Evolutionary conservation across 2,329 filamentous ascomycete genomes (phyloP), one percentile per base, ranked within the genome.

Genomic region (Penicillium sp.): DNA sequence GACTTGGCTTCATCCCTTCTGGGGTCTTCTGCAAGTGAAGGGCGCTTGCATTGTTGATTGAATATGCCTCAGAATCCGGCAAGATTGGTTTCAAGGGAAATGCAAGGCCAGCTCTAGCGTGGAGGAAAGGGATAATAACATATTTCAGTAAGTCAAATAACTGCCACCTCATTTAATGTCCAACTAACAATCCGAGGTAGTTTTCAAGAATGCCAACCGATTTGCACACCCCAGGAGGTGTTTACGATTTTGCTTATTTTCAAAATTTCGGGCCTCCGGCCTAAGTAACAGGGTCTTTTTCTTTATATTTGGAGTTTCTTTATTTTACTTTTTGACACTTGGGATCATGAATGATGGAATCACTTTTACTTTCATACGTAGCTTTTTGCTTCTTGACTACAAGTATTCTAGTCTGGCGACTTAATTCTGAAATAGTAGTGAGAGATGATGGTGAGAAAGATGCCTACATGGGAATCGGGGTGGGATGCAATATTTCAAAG

Each of bases 101-200:
- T 56, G 28, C 48, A 48, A 63, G 55, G 60, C 59, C 55, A 57
- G 59, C 38, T 57, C 54, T 59, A 65, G 68, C 63, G 71, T 67
- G 71, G 71, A 71, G 71, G 71, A 72, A 73, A 69, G 54, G 71
- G 71, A 66, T 67, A 68, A 57, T 37, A 56, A 59, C 43, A 56
- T 44, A 50, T 54, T 60, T 54, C 56, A 60, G 63, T 66, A 45
- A 63, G 63, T 46, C 41, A 17, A 26, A 10, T 35, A 19, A 40
- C 38, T 41, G 10, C 54, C 17, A 68, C 3, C 58, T 56, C 58
- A 64, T 11, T 56, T 56, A 41, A 9, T 19, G 9, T 6, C 8
- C 26, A 30, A 45, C 55, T 42, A 19, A 45, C 11, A 26, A 12
- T n/a, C 7, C 3, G 30, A n/a, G 37, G 7, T 28, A 40, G 38